These are phyloP conservation scores for Silene vulgaris DNA, from an alignment of 179 eudicot genomes.

Conservation along the genomic window DNA sequence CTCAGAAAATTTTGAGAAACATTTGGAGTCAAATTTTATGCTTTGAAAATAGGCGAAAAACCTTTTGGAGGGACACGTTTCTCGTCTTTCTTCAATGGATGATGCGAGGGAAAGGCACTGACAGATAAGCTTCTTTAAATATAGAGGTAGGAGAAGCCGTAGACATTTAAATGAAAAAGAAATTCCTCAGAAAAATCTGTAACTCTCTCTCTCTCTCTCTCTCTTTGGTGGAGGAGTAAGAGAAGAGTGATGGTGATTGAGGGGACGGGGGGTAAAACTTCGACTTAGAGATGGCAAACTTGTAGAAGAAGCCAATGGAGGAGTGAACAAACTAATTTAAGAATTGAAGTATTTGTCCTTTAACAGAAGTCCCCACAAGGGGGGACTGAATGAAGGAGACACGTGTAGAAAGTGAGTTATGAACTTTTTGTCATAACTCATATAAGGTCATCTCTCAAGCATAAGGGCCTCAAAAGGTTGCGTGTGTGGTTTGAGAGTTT, in stretches of 20 bases:
- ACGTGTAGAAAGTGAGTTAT: neutral
- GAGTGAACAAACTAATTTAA: too few relatives aligned
- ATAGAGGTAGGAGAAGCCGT: too few relatives aligned
- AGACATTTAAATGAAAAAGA: too few relatives aligned
- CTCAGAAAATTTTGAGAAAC: neutral
- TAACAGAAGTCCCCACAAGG: neutral
- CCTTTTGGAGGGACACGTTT: neutral
- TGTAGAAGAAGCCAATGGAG: neutral
- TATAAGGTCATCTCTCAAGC: neutral
- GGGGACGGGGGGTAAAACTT: too few relatives aligned
- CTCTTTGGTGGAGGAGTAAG: too few relatives aligned
- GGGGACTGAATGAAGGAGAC: neutral
- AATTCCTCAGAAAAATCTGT: too few relatives aligned
- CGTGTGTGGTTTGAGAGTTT: neutral
- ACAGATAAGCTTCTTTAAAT: too few relatives aligned
- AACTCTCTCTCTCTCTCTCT: too few relatives aligned
- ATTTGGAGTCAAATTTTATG: neutral
- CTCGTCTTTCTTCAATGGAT: neutral
- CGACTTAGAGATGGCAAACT: neutral
- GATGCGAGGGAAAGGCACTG: too few relatives aligned
- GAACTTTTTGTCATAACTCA: neutral
- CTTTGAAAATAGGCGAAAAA: neutral
- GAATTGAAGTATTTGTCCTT: too few relatives aligned
- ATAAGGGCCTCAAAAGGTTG: neutral
- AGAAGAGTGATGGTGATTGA: too few relatives aligned